These are phyloP conservation scores for Sugiyamaella xylanicola DNA, from an alignment of 1,139 yeast genomes.

Conservation along the genomic window DNA sequence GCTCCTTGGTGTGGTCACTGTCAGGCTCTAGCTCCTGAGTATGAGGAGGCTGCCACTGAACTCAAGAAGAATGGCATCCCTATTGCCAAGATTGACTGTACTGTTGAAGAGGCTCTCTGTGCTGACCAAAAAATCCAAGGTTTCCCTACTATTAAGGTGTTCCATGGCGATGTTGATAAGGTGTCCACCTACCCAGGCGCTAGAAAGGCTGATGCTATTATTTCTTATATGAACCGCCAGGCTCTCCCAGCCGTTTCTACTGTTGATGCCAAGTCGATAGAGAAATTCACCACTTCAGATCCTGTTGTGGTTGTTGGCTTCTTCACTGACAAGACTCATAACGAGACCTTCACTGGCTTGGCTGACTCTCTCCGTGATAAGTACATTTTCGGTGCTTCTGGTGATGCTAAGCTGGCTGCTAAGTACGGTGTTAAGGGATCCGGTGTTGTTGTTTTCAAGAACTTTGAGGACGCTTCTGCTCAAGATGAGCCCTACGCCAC, in stretches of 20 bases:
- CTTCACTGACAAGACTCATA: slow-evolving; percentile 45
- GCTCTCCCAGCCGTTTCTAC: slow-evolving; percentile 75
- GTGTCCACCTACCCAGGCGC: slow-evolving; percentile 71
- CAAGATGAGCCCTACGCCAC: slow-evolving; percentile 39
- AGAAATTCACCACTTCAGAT: slow-evolving; percentile 49
- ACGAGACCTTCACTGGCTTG: slow-evolving; percentile 54
- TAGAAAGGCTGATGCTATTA: slow-evolving; percentile 77
- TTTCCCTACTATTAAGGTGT: slow-evolving; percentile 87
- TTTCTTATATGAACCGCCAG: slow-evolving; percentile 77
- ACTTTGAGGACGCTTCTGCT: slow-evolving; percentile 48
- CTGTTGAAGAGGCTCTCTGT: slow-evolving; percentile 82
- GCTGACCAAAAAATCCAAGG: slow-evolving; percentile 75
- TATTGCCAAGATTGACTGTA: slow-evolving; percentile 92
- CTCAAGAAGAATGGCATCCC: slow-evolving; percentile 68
- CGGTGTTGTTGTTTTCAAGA: slow-evolving; percentile 52
- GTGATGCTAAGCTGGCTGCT: slow-evolving; percentile 50
- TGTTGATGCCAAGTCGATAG: slow-evolving; percentile 54
- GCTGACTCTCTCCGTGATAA: slow-evolving; percentile 65
- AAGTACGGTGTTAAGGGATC: slow-evolving; percentile 52
- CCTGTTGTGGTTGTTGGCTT: slow-evolving; percentile 58
- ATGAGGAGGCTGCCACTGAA: slow-evolving; percentile 76
- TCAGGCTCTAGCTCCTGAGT: slow-evolving; percentile 91
- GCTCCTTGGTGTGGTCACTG: slow-evolving; percentile 99
- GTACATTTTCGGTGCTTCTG: slow-evolving; percentile 60
- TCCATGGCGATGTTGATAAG: slow-evolving; percentile 58